A percentile compares a stretch with the other conserved stretches of the same genome.
phyloP scores from a whole-genome alignment of 73 alveolate genomes.

The Uronychia setigera region DNA sequence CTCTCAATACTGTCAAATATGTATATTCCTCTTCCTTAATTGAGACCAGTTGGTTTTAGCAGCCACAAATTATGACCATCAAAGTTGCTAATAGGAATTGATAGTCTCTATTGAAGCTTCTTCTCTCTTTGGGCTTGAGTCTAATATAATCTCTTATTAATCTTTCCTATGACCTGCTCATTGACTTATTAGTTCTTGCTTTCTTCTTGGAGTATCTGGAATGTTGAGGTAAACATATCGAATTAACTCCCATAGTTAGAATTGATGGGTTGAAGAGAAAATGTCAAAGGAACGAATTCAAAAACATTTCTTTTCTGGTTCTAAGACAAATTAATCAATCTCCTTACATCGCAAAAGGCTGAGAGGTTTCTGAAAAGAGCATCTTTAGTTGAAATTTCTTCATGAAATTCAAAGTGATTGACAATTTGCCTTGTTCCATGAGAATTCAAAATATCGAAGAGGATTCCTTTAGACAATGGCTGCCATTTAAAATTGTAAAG shows the following conservation, averaged over 20 bases:
- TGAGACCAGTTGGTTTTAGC: conserved; percentile 79
- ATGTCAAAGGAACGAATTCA: conserved; percentile 84
- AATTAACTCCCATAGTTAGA: neutral
- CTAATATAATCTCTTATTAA: neutral
- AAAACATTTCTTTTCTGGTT: conserved; percentile 70
- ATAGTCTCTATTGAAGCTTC: neutral
- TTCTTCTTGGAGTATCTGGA: conserved; percentile 1
- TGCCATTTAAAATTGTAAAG: conserved; percentile 81
- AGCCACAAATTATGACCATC: conserved; percentile 73
- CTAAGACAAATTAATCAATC: neutral
- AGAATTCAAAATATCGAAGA: conserved; percentile 51
- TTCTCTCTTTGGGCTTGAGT: neutral
- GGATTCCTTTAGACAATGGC: conserved; percentile 67
- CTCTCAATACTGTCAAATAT: conserved; percentile 68
- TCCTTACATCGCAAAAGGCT: neutral
- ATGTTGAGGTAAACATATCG: neutral
- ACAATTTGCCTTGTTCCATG: conserved; percentile 65
- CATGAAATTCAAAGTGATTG: conserved; percentile 22
- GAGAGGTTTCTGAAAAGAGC: neutral
- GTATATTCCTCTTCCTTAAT: conserved; percentile 85
- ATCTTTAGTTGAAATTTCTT: conserved; percentile 7
- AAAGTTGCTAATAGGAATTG: conserved; percentile 22
- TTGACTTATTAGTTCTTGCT: neutral
- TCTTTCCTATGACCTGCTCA: neutral
- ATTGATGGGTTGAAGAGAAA: conserved; percentile 11